Percentiles rank a stretch among this genome's conserved stretches.
Conservation (phyloP, 176 grass and related monocot species). For the Otatea glauca region DNA sequence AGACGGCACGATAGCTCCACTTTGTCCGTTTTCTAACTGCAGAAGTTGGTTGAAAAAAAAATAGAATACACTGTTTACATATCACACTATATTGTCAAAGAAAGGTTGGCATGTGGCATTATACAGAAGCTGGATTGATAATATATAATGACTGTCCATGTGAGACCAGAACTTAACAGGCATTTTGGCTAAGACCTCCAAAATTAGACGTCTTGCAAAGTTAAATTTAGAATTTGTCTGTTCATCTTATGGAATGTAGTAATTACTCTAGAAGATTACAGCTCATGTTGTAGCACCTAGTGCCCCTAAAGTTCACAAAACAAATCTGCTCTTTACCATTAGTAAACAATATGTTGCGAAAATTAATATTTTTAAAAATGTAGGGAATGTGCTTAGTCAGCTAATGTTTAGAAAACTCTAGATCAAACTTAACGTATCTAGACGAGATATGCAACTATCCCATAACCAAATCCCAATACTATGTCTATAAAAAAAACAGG, state of each 20-base stretch:
- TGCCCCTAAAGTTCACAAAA: neutral
- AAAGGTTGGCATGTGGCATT: constrained; percentile 13
- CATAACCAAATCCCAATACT: neutral
- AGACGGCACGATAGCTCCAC: constrained; percentile 51
- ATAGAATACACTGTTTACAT: neutral
- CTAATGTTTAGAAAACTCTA: constrained; percentile 31
- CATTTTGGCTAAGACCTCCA: neutral
- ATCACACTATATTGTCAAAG: constrained; percentile 22
- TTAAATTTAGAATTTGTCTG: neutral
- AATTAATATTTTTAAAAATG: constrained; percentile 20
- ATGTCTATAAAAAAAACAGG: neutral
- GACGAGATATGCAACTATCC: neutral
- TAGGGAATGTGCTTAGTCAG: neutral
- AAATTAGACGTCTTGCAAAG: neutral
- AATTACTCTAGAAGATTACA: constrained; percentile 14
- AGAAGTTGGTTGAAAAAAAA: constrained; percentile 31
- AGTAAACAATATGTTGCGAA: constrained; percentile 12
- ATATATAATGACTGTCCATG: constrained; percentile 11
- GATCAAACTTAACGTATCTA: constrained; percentile 1
- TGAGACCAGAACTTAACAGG: constrained; percentile 2
- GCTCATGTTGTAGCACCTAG: constrained; percentile 12
- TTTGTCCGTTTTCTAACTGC: constrained; percentile 65
- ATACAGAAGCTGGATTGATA: constrained; percentile 8
- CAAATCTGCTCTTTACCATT: neutral
- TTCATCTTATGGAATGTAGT: constrained; percentile 16